Evolutionary conservation across 805 yeast genomes (phyloP).

Genomic region (Cyberlindnera americana): DNA sequence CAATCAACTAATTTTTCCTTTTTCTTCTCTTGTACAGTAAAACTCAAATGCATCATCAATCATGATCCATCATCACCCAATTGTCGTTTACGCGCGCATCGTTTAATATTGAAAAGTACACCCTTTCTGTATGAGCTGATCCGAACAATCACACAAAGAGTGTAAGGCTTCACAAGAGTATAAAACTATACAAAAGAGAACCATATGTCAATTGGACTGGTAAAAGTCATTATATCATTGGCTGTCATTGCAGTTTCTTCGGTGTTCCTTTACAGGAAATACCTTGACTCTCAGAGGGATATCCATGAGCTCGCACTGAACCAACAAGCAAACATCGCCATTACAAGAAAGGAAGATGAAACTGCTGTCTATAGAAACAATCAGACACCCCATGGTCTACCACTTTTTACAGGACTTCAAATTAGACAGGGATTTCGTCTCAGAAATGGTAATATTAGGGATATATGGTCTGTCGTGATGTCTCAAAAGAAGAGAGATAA

Average conservation of each 20-base stretch:
- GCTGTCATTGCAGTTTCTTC: slow-evolving; percentile 44
- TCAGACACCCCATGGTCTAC: slow-evolving; percentile 67
- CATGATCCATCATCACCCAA: no score
- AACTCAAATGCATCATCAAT: no score
- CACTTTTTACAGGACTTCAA: slow-evolving; percentile 65
- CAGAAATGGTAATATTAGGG: slow-evolving; percentile 73
- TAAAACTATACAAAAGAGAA: no score
- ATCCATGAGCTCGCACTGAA: slow-evolving; percentile 53
- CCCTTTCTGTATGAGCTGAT: no score
- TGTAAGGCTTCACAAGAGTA: no score
- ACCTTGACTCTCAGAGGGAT: slow-evolving; percentile 41
- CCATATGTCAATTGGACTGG: slow-evolving; percentile 1
- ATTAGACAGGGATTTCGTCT: slow-evolving; percentile 60
- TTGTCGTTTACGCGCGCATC: no score
- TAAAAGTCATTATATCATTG: not conserved
- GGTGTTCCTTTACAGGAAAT: slow-evolving; percentile 23
- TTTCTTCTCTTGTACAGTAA: no score
- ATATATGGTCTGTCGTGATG: slow-evolving; percentile 61
- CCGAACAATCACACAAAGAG: no score
- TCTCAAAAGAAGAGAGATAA: slow-evolving; percentile 23
- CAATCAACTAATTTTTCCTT: no score
- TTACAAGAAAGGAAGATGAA: slow-evolving; percentile 63
- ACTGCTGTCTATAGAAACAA: slow-evolving; percentile 75
- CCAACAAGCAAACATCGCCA: slow-evolving; percentile 63
- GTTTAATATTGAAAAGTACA: no score